Conservation (phyloP, 108 stramenopile species). For the Mediolabrus comicus region DNA sequence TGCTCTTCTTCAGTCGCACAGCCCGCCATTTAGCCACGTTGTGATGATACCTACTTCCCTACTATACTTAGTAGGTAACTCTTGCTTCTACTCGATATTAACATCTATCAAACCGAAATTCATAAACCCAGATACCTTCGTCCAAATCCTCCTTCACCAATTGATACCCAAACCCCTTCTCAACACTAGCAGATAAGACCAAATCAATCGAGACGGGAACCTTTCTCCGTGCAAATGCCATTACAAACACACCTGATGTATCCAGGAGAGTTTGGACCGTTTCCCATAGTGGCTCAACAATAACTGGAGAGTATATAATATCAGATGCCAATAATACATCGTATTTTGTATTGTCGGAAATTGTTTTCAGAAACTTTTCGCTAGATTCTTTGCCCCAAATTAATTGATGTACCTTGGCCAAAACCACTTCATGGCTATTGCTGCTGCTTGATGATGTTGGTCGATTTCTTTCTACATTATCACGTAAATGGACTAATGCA, state of each 20-base stretch:
- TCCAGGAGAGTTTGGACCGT: slow-evolving; percentile 52
- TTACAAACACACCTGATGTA: slow-evolving; percentile 46
- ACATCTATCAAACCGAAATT: slow-evolving; percentile 22
- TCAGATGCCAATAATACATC: slow-evolving; percentile 64
- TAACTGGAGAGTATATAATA: slow-evolving; percentile 55
- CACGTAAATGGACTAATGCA: slow-evolving; percentile 32
- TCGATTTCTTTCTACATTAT: slow-evolving; percentile 28
- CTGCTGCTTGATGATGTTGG: not conserved
- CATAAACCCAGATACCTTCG: slow-evolving; percentile 54
- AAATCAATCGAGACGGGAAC: slow-evolving; percentile 59
- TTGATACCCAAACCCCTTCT: slow-evolving; percentile 51
- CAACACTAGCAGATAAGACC: slow-evolving; percentile 36
- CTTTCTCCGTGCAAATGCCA: slow-evolving; percentile 62
- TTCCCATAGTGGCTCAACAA: slow-evolving; percentile 61
- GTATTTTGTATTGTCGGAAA: slow-evolving; percentile 28
- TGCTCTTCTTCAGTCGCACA: not conserved
- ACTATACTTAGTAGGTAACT: too few relatives aligned
- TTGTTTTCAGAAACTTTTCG: slow-evolving; percentile 11
- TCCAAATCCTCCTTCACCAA: slow-evolving; percentile 32
- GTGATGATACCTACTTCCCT: too few relatives aligned
- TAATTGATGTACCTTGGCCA: slow-evolving; percentile 29
- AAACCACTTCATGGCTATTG: not conserved
- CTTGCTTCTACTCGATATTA: too few relatives aligned
- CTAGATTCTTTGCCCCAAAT: slow-evolving; percentile 49
- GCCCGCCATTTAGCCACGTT: not conserved